phyloP scores from a whole-genome alignment of 768 basidiomycete species.

The Termitomyces sp. region DNA sequence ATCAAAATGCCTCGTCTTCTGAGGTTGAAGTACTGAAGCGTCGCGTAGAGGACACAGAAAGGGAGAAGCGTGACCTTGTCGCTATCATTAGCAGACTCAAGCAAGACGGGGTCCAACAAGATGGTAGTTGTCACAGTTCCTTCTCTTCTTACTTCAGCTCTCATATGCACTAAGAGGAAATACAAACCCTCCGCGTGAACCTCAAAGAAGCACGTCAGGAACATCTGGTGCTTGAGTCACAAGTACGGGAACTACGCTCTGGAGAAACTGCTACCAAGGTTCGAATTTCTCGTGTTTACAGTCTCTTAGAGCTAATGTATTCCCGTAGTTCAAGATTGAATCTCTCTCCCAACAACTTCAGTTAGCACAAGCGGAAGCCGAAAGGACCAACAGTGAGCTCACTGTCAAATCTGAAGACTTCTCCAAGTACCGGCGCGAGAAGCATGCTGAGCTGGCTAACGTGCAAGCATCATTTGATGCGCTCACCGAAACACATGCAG shows the following conservation, averaged over 20 bases:
- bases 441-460: constrained; percentile 70
- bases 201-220: constrained; percentile 76
- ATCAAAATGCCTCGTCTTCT: constrained; percentile 56
- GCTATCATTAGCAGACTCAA: constrained; percentile 79
- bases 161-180: constrained; percentile 49
- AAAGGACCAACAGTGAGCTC: constrained; percentile 67
- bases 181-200: constrained; percentile 58
- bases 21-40: constrained; percentile 54
- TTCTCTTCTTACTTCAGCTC: neutral
- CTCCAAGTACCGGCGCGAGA: constrained; percentile 73
- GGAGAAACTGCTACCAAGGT: constrained; percentile 75
- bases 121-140: constrained; percentile 47
- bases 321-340: constrained; percentile 75
- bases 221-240: constrained; percentile 58
- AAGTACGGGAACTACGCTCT: constrained; percentile 68
- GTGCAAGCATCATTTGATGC: constrained; percentile 77
- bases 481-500: constrained; percentile 58
- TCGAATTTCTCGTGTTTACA: constrained; percentile 7
- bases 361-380: constrained; percentile 69
- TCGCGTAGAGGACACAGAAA: constrained; percentile 69
- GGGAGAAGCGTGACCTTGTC: constrained; percentile 88
- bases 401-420: constrained; percentile 74
- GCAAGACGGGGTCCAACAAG: constrained; percentile 65
- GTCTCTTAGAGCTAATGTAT: neutral
- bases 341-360: constrained; percentile 77